Base-by-base conservation (phyloP, 495 filamentous ascomycete species). In the Bacidia gigantensis region DNA sequence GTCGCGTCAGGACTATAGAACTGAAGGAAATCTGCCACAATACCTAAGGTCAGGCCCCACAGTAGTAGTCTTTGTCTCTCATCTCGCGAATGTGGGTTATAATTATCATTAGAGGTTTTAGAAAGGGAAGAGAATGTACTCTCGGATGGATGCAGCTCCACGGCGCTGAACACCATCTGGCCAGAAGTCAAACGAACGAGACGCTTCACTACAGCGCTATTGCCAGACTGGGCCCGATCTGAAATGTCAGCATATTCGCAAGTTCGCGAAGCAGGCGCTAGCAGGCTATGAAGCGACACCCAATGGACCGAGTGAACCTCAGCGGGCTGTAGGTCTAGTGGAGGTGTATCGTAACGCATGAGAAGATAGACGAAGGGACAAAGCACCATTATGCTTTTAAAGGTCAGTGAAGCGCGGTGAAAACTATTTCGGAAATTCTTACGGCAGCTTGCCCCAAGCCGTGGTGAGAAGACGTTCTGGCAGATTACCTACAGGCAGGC, bases 271-370 rank as follows among this genome's bases (percentile, higher is more conserved):
- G 66, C 67, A 3, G 84, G 77, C 1, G 80, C 76, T 23, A 85
- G 65, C 2, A 89, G 74, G 23, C 76, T 74, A 50, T 76, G 70
- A 1, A 88, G 64, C 7, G 85, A 76, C 20, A 89, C 82, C 85
- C 85, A 89, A 63, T 89, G 85, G 3, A 76, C 78, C 1, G 83
- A 82, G 26, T 78, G 80, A 9, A 87, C 82, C 66, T 89, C 85
- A 2, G 79, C 74, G 1, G 83, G 81, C 58, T 88, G 83, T 21
- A 88, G 68, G 18, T 69, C 69, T 14, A 88, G 68, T 9, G 75
- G 65, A 1, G 82, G 79, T 10, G 78, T 67, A 26, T 75, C 66
- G 39, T 73, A 74, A 23, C 69, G 71, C 11, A 77, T 82, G 26
- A 77, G 62, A 21, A 89, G 67, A 60, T 80, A 88, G 43, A 89